Evolutionary conservation across 2,329 filamentous ascomycete genomes (phyloP).

Genomic region (Sordariomycetes sp.): DNA sequence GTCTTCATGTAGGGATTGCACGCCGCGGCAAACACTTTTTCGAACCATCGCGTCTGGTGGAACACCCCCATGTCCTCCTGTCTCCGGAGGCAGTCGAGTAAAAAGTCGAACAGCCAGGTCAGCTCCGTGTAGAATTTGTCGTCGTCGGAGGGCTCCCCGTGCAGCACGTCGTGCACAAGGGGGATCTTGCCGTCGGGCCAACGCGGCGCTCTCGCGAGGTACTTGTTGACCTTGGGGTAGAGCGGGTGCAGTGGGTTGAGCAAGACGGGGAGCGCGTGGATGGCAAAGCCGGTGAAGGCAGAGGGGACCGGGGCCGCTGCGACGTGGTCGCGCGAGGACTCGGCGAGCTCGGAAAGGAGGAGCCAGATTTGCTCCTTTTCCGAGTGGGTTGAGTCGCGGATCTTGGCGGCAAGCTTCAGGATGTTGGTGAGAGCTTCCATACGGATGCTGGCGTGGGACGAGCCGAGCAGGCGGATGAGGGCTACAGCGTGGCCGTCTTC

Average conservation of each 20-base stretch:
- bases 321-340: slow-evolving; percentile 53
- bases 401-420: slow-evolving; percentile 50
- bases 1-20: slow-evolving; percentile 53
- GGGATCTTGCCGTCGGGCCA: slow-evolving; percentile 70
- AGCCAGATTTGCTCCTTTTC: slow-evolving; percentile 73
- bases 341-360: slow-evolving; percentile 67
- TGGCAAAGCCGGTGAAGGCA: slow-evolving; percentile 65
- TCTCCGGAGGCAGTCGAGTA: slow-evolving; percentile 56
- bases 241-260: slow-evolving; percentile 69
- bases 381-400: slow-evolving; percentile 59
- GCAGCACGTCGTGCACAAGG: slow-evolving; percentile 52
- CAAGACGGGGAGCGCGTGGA: slow-evolving; percentile 58
- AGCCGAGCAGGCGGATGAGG: slow-evolving; percentile 66
- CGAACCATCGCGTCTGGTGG: slow-evolving; percentile 56
- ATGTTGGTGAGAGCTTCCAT: slow-evolving; percentile 65
- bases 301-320: slow-evolving; percentile 54
- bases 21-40: slow-evolving; percentile 62
- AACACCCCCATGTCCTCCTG: slow-evolving; percentile 49
- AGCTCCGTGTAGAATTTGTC: slow-evolving; percentile 64
- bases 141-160: slow-evolving; percentile 59
- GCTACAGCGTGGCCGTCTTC: slow-evolving; percentile 65
- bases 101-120: slow-evolving; percentile 62
- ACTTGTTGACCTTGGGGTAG: slow-evolving; percentile 78
- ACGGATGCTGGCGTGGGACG: slow-evolving; percentile 63
- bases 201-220: slow-evolving; percentile 64